Evolutionary conservation across 2,329 filamentous ascomycete species (phyloP), one percentile per base, ranked within the genome.

Genomic region (Curvularia verruculosa): DNA sequence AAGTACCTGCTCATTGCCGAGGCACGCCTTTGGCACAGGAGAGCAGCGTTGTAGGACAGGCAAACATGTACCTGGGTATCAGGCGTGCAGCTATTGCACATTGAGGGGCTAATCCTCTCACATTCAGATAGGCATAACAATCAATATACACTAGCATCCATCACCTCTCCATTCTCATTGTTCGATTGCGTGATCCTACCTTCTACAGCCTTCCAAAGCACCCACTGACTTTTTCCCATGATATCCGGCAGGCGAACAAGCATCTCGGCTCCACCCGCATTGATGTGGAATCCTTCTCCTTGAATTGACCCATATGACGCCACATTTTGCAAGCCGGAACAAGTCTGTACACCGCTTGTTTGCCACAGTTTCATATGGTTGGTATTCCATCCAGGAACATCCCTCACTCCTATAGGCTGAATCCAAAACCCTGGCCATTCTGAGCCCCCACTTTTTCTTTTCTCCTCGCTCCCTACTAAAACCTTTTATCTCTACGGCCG

Each of bases 61-160:
- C 36, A 60, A 52, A 45, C 37, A 58, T 46, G 54, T 47, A 60
- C 44, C 34, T 58, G 40, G 19, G 18, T 31, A 43, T 44, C 34
- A 39, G 41, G 41, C 36, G 40, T 26, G 48, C 39, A 54, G 31
- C 44, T 40, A 23, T 43, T 45, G 34, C 45, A 45, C 54, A 53
- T 46, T 24, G 12, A 52, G 54, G 46, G 54, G 39, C 54, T 45
- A 58, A 48, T 37, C 43, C 54, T 57, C 44, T 57, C 40, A 15
- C 15, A 12, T 24, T 37, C 52, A 46, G 49, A 49, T 43, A 58
- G 45, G 21, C 18, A 58, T 18, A 50, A 55, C 45, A 58, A 61
- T 49, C 47, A n/a, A 60, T 15, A 48, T 41, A 19, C 48, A 55
- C 37, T 28, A 28, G 18, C n/a, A 44, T 15, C 15, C 31, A 24